Evolutionary conservation across 2,329 filamentous ascomycete species (phyloP).

Genomic region (Colletotrichum truncatum): DNA sequence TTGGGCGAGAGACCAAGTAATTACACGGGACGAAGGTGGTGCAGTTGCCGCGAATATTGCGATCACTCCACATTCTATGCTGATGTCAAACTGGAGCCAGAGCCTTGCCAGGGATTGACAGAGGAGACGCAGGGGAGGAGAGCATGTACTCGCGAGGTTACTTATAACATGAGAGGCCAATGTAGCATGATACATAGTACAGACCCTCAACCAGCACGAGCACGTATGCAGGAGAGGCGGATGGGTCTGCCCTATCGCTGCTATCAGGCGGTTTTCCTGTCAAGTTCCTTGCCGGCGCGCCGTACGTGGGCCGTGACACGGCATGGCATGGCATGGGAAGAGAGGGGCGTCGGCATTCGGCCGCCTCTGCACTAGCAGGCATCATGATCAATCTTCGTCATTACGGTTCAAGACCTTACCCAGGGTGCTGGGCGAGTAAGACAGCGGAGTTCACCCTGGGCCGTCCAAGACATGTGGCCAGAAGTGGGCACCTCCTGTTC

Average conservation of each 20-base stretch:
- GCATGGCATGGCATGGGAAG: constrained; percentile 5
- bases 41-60: not conserved
- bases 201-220: not conserved
- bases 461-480: constrained; percentile 14
- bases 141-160: not conserved
- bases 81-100: not conserved
- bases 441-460: constrained; percentile 5
- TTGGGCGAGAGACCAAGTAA: not conserved
- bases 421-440: not conserved
- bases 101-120: not conserved
- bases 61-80: not conserved
- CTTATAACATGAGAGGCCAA: not conserved
- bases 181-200: constrained; percentile 4
- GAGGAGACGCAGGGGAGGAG: not conserved
- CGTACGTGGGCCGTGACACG: not conserved
- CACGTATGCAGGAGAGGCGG: not conserved
- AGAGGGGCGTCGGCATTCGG: constrained; percentile 9
- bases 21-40: not conserved
- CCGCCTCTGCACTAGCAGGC: constrained; percentile 6
- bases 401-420: constrained; percentile 10
- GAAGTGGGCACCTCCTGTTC: not conserved
- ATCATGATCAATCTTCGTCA: constrained; percentile 10
- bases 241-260: not conserved
- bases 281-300: constrained; percentile 4
- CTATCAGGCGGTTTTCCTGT: not conserved